phyloP scores from a whole-genome alignment of 2,329 filamentous ascomycete genomes.

The Colletotrichum tabaci region DNA sequence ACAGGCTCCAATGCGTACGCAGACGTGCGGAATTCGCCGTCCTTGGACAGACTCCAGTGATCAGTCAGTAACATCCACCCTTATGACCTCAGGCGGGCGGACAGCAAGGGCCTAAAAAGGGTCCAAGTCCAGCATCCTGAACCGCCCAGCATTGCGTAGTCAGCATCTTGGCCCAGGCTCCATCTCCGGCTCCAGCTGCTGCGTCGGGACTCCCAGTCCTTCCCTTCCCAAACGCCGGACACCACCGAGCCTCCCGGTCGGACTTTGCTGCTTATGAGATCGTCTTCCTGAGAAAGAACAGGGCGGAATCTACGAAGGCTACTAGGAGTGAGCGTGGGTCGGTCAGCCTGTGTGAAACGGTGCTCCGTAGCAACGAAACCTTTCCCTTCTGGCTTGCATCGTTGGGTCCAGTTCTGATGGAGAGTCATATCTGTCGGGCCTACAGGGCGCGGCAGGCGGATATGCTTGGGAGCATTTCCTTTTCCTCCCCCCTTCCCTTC shows the following conservation, averaged over 20 bases:
- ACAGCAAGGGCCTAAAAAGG: conserved; percentile 30
- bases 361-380: conserved; percentile 33
- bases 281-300: conserved; percentile 22
- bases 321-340: conserved; percentile 34
- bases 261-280: conserved; percentile 37
- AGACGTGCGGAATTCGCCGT: conserved; percentile 25
- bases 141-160: conserved; percentile 10
- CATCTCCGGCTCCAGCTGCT: conserved; percentile 38
- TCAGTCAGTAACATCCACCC: conserved; percentile 15
- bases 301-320: conserved; percentile 14
- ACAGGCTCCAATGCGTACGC: conserved; percentile 25
- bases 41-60: background rate
- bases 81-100: conserved; percentile 39
- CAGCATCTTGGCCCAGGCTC: conserved; percentile 28
- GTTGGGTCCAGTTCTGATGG: conserved; percentile 35
- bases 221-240: conserved; percentile 39
- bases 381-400: conserved; percentile 26
- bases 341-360: conserved; percentile 41
- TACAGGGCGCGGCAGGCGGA: conserved; percentile 31
- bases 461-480: conserved; percentile 33
- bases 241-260: conserved; percentile 42
- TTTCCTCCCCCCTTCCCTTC: conserved; percentile 12
- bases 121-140: conserved; percentile 35
- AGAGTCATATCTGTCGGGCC: conserved; percentile 34
- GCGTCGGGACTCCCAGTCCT: conserved; percentile 37